Percentiles rank a stretch among this genome's conserved stretches.
These are phyloP conservation scores for Phytophthora pisi DNA, from an alignment of 352 stramenopile species.

Conservation along the genomic window DNA sequence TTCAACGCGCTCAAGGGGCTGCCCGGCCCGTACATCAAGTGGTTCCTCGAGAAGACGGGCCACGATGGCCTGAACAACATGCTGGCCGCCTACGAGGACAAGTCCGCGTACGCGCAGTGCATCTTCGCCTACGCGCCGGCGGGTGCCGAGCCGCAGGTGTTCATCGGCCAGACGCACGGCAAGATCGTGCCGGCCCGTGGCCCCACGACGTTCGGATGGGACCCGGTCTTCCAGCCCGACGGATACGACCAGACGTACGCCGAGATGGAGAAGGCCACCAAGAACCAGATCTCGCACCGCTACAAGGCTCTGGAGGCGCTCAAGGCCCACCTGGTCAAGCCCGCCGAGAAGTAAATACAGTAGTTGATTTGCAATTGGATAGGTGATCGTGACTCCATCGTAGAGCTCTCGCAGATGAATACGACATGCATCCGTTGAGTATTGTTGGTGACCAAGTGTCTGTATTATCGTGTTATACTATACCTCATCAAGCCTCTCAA, in stretches of 20 bases:
- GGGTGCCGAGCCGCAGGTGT: slow-evolving; percentile 89
- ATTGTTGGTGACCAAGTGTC: neutral
- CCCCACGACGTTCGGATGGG: slow-evolving; percentile 90
- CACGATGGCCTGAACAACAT: slow-evolving; percentile 95
- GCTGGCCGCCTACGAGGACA: slow-evolving; percentile 94
- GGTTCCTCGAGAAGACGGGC: slow-evolving; percentile 97
- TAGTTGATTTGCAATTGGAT: slow-evolving; percentile 8
- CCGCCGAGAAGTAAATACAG: slow-evolving; percentile 24
- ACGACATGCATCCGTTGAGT: slow-evolving; percentile 3
- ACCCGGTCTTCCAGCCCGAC: slow-evolving; percentile 90
- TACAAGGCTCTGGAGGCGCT: slow-evolving; percentile 84
- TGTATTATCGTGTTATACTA: neutral
- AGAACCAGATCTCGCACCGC: slow-evolving; percentile 93
- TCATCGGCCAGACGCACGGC: slow-evolving; percentile 92
- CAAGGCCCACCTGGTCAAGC: slow-evolving; percentile 42
- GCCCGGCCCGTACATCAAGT: slow-evolving; percentile 98
- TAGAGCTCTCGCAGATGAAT: slow-evolving; percentile 15
- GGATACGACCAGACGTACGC: slow-evolving; percentile 88
- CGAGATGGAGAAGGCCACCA: slow-evolving; percentile 90
- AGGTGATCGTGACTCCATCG: neutral
- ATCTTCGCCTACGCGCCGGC: slow-evolving; percentile 93
- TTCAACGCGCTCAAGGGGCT: slow-evolving; percentile 96
- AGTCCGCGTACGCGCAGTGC: slow-evolving; percentile 96
- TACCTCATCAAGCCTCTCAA: neutral
- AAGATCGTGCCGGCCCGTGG: slow-evolving; percentile 93